These are phyloP conservation scores for Exophiala xenobiotica DNA, from an alignment of 2,329 filamentous ascomycete genomes.

Conservation along the genomic window DNA sequence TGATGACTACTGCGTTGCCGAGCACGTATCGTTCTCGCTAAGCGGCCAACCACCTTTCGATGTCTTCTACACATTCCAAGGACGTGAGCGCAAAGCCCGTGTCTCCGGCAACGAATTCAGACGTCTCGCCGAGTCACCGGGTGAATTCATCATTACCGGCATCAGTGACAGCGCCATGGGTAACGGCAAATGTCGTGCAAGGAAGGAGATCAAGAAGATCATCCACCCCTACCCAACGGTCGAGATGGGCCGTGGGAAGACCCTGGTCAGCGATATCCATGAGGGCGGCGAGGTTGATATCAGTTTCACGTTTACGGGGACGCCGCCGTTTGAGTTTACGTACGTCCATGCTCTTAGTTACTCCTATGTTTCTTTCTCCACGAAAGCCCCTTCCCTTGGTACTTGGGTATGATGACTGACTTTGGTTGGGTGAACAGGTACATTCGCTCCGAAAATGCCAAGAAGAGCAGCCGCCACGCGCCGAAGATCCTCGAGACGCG, in stretches of 20 bases:
- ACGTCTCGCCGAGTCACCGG: conserved; percentile 87
- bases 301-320: conserved; percentile 91
- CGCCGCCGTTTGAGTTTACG: conserved; percentile 95
- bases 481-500: conserved; percentile 83
- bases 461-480: conserved; percentile 68
- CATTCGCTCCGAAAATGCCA: conserved; percentile 76
- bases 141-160: conserved; percentile 81
- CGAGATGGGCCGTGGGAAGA: conserved; percentile 78
- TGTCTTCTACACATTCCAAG: conserved; percentile 86
- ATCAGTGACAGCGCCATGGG: conserved; percentile 73
- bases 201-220: conserved; percentile 72
- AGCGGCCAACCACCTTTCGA: conserved; percentile 90
- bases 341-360: conserved; percentile 36
- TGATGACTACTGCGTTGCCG: conserved; percentile 90
- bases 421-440: conserved; percentile 51
- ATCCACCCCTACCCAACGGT: conserved; percentile 94
- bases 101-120: conserved; percentile 68
- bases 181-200: conserved; percentile 71
- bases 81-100: conserved; percentile 73
- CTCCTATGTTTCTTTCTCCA: conserved; percentile 1
- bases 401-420: background rate
- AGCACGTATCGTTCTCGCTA: conserved; percentile 87
- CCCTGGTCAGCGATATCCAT: conserved; percentile 86
- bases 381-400: background rate
- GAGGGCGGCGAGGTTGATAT: conserved; percentile 94